phyloP scores from a whole-genome alignment of 73 alveolate genomes.

The Symbiodinium natans region DNA sequence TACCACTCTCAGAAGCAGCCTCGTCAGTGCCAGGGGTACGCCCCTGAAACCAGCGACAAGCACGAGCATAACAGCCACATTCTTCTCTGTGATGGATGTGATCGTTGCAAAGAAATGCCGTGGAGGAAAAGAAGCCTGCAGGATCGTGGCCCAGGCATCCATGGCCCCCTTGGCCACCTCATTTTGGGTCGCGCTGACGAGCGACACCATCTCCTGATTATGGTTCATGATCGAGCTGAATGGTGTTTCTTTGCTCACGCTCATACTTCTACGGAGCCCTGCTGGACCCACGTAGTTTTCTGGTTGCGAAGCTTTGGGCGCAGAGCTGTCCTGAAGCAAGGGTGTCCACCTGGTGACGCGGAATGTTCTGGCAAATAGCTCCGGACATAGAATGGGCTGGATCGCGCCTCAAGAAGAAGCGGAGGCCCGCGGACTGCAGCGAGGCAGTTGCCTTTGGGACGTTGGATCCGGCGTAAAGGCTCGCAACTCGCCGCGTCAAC shows the following conservation, averaged over 20 bases:
- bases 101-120: no score
- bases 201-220: conserved; percentile 75
- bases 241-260: no score
- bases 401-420: conserved; percentile 35
- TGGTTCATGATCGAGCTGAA: no score
- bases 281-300: not conserved
- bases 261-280: not conserved
- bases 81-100: no score
- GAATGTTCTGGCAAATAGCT: not conserved
- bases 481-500: not conserved
- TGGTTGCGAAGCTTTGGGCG: no score
- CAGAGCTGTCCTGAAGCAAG: conserved; percentile 88
- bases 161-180: conserved; percentile 89
- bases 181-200: conserved; percentile 74
- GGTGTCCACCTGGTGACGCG: conserved; percentile 58
- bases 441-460: conserved; percentile 48
- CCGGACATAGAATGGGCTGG: not conserved
- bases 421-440: conserved; percentile 54
- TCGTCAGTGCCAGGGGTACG: no score
- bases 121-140: no score
- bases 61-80: no score
- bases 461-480: no score
- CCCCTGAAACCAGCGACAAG: no score
- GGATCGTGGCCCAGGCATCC: conserved; percentile 81
- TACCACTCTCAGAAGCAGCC: no score